Evolutionary conservation across 1,139 yeast species (phyloP), one percentile per base, ranked within the genome.

Genomic region (Diutina sp.): DNA sequence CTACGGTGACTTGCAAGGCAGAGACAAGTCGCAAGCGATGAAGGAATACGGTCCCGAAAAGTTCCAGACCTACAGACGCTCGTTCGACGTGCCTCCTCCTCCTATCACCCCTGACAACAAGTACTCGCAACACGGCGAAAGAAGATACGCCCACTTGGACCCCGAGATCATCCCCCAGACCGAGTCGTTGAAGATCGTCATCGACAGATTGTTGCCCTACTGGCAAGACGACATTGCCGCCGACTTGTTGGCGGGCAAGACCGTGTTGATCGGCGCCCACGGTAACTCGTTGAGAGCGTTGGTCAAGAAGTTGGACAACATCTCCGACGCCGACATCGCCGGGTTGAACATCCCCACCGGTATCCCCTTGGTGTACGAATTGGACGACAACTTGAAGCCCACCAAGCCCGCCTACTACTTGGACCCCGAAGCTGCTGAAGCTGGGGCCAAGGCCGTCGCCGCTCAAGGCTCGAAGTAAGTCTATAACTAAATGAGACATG

Each of bases 401-500:
- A 79, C 85, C 70, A 90, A 90, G 84, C 89, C 91, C 64, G 86
- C 95, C 66, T 89, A 90, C 82, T 91, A 91, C 85, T 86, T 91
- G 78, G 98, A 91, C 78, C 98, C 98, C 67, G 97, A 90, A 79
- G 98, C 97, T 69, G 98, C 98, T 70, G 97, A 90, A 63, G 97
- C 97, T 59, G 98, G 98, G 81, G 98, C 98, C 64, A 97, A 97
- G 69, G 97, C 97, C 60, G 98, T 91, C 66, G 98, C 98, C 67
- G 90, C 90, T 69, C 98, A 91, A 81, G 98, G 98, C 74, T 65
- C 74, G 52, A 77, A 76, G 72, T 73, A 76, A 67, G 46, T 9
- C 18, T n/a, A 30, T 45, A 45, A 21, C 12, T 35, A 35, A 5
- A 35, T 11, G 41, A 35, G 41, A 35, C 41, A 35, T 35, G 41